Evolutionary conservation across 306 rosid genomes (phyloP), one percentile per base, ranked within the genome.

Genomic region (Aeschynomene evenia): DNA sequence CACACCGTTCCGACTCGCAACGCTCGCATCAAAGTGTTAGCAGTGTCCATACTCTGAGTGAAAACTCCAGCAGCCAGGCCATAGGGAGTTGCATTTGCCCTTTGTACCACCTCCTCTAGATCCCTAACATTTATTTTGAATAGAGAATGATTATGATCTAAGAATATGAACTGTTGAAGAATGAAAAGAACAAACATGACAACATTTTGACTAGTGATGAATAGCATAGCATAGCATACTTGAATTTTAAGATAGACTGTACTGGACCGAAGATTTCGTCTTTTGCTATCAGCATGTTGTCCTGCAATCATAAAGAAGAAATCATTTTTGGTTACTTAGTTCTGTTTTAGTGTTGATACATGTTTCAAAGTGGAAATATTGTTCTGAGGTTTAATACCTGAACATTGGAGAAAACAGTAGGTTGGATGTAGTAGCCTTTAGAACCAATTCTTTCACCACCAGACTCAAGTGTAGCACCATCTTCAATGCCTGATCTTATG

Each of bases 1-100:
- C 88, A 91, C 0, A 91, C 88, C 0, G 85, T 80, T 54, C 97
- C 97, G 2, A 62, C 96, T 67, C 94, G 75, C 75, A 91, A 53
- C 9, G 93, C 94, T 0, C 94, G 84, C 3, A 80, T 82, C 74
- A 91, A 74, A 4, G 87, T 77, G 80, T 87, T 84, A 12, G 97
- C 97, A 2, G 85, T 69, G 37, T 87, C 86, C 26, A 85, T 43
- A 66, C 60, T 51, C 37, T 81, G 67, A 12, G 96, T 91, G 16
- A 85, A 85, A 14, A 91, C 85, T 59, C 97, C 97, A 24, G 97
- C 94, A n/a, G 91, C 97, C 61, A 91, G 88, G 31, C 97, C 96
- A 33, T 83, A 91, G 23, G 40, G 66, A 18, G 84, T 72, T 26
- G 81, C 70, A 76, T 91, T 91, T 4, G 94, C 90, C 74, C 94